Conservation (phyloP, 495 filamentous ascomycete genomes). For the Hypomontagnella submonticulosa region DNA sequence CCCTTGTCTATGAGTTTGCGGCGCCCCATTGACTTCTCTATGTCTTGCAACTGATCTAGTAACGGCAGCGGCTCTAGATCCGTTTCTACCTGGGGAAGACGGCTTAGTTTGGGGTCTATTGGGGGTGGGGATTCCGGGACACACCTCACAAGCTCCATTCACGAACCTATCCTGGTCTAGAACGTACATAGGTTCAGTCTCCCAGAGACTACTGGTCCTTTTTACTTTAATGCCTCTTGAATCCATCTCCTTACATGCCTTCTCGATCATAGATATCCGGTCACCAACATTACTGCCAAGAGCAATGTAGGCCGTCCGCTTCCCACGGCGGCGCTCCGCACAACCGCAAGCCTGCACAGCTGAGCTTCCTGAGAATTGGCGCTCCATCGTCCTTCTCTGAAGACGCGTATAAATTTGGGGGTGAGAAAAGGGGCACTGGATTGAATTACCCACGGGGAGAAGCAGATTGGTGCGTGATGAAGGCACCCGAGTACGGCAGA, state of each 20-base stretch:
- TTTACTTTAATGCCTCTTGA: slow-evolving; percentile 74
- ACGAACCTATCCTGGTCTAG: slow-evolving; percentile 87
- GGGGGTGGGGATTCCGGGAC: slow-evolving; percentile 39
- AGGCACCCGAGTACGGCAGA: slow-evolving; percentile 29
- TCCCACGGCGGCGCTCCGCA: slow-evolving; percentile 18
- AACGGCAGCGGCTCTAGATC: slow-evolving; percentile 76
- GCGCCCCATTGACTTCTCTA: slow-evolving; percentile 81
- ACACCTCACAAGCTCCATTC: slow-evolving; percentile 93
- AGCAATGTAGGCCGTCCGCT: slow-evolving; percentile 76
- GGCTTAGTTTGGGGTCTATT: slow-evolving; percentile 28
- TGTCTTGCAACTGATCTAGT: slow-evolving; percentile 80
- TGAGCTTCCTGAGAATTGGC: slow-evolving; percentile 27
- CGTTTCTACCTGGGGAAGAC: slow-evolving; percentile 76
- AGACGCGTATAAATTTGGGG: background rate
- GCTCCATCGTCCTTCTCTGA: slow-evolving; percentile 25
- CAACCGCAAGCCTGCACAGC: slow-evolving; percentile 20
- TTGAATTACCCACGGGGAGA: background rate
- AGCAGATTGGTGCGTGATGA: slow-evolving; percentile 16
- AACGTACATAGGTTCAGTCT: slow-evolving; percentile 97
- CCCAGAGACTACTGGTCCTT: slow-evolving; percentile 88
- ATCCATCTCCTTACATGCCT: slow-evolving; percentile 81
- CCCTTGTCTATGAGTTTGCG: slow-evolving; percentile 91
- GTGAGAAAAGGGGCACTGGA: background rate
- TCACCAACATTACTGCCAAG: slow-evolving; percentile 95
- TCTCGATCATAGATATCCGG: slow-evolving; percentile 81